Base-by-base conservation (phyloP, 352 stramenopile species). In the Phytophthora melonis region DNA sequence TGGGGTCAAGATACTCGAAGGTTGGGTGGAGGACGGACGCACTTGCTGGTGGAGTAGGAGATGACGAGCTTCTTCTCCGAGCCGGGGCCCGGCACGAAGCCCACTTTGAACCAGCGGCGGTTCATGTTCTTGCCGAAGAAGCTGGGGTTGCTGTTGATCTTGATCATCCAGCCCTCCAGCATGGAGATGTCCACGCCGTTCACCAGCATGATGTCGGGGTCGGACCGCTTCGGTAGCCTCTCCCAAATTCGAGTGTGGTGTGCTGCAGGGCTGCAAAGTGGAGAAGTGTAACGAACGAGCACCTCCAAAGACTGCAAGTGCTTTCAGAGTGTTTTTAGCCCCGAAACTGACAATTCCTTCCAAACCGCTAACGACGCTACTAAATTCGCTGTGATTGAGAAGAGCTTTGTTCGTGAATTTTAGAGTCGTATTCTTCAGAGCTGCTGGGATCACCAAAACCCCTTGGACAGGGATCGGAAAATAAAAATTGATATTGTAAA, bases 21-120 rank as follows among this genome's bases (percentile, higher is more conserved):
- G 13, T 27, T 8, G 30, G 6, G 1, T 34, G 32, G 47, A 32
- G 5, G 25, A 34, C 30, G 30, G 30, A 77, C 86, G 57, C 59
- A 95, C 89, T 95, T 95, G 80, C 66, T 91, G 65, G 83, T 91
- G 54, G 83, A 92, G 73, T 95, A 95, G 54, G 86, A 93, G 52
- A 95, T 87, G 58, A 93, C 81, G 73, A 95, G 85, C 49, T 82
- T 82, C 53, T 77, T 82, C 58, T 93, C 76, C 9, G 89, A 79
- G 21, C 75, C 74, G 8, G 85, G 65, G 0, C 72, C 77, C 0
- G 80, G 68, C 5, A 89, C 79, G 25, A 89, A 91, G 49, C 75
- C 82, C 43, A 95, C 86, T 58, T 85, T 83, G 80, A 95, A 95
- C 89, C 89, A 95, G 5, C 89, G 75, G 3, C 88, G 86, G 57